These are phyloP conservation scores for Thielaviopsis euricoi DNA, from an alignment of 2,329 filamentous ascomycete species.

Conservation along the genomic window DNA sequence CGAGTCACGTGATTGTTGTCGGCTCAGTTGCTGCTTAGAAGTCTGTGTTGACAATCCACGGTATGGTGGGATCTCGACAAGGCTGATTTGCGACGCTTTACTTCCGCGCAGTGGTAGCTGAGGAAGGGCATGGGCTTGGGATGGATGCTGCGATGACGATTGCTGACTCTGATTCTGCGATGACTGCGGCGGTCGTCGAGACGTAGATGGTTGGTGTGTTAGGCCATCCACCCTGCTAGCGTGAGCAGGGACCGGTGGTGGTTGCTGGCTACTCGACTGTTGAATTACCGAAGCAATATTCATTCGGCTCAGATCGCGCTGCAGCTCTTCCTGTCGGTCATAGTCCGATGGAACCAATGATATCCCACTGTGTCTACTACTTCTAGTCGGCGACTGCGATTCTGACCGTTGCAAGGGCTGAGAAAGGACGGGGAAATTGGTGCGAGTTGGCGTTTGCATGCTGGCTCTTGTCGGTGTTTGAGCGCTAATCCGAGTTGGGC, in stretches of 20 bases:
- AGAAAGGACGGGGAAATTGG: no score
- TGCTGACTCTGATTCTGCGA: constrained; percentile 14
- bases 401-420: no score
- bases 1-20: constrained; percentile 13
- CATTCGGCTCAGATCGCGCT: constrained; percentile 42
- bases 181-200: not conserved
- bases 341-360: constrained; percentile 31
- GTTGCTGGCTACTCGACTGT: constrained; percentile 8
- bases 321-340: constrained; percentile 46
- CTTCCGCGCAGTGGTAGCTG: constrained; percentile 18
- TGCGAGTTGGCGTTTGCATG: constrained; percentile 9
- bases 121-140: no score
- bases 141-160: constrained; percentile 14
- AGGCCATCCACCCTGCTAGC: not conserved
- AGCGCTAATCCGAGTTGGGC: constrained; percentile 36
- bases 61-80: constrained; percentile 41
- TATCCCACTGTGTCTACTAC: not conserved
- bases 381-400: no score
- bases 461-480: constrained; percentile 22
- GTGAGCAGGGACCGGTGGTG: constrained; percentile 8
- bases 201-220: not conserved
- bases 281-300: constrained; percentile 28
- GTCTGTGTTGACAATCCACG: constrained; percentile 23
- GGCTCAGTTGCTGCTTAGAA: constrained; percentile 13
- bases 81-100: constrained; percentile 24